Percentiles rank a stretch among this genome's conserved stretches.
Conservation (phyloP, 805 yeast genomes). For the Schwanniomyces polymorphus region DNA sequence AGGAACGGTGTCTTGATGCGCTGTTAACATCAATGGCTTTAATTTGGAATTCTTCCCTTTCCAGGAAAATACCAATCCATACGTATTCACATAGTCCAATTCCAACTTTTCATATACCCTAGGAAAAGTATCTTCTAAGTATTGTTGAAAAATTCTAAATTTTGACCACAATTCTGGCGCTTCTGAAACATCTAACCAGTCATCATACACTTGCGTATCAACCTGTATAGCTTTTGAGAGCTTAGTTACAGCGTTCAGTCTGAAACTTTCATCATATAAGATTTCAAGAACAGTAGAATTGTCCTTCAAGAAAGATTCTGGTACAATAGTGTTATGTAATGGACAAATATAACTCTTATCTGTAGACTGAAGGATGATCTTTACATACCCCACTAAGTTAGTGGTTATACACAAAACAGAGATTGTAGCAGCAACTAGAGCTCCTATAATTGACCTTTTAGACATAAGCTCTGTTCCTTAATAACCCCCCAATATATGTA, state of each 20-base stretch:
- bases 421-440: neutral
- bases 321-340: slow-evolving; percentile 19
- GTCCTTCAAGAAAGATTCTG: slow-evolving; percentile 27
- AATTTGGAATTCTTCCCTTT: slow-evolving; percentile 52
- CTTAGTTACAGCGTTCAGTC: slow-evolving; percentile 37
- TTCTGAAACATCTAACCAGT: slow-evolving; percentile 45
- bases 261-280: slow-evolving; percentile 22
- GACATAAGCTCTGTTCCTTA: neutral
- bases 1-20: slow-evolving; percentile 84
- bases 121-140: slow-evolving; percentile 56
- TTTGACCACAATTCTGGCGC: slow-evolving; percentile 49
- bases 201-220: slow-evolving; percentile 64
- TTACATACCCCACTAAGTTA: slow-evolving; percentile 13
- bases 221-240: slow-evolving; percentile 61
- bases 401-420: slow-evolving; percentile 11
- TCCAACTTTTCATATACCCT: slow-evolving; percentile 45
- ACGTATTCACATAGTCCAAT: slow-evolving; percentile 58
- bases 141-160: slow-evolving; percentile 47
- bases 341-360: slow-evolving; percentile 21
- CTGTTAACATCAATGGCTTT: slow-evolving; percentile 68
- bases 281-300: slow-evolving; percentile 29
- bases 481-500: too few species aligned
- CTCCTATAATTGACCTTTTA: slow-evolving; percentile 3
- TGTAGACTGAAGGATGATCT: slow-evolving; percentile 13
- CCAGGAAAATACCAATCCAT: slow-evolving; percentile 65